Base-by-base conservation (phyloP, 1,139 yeast genomes). In the Suhomyces bokatorum region DNA sequence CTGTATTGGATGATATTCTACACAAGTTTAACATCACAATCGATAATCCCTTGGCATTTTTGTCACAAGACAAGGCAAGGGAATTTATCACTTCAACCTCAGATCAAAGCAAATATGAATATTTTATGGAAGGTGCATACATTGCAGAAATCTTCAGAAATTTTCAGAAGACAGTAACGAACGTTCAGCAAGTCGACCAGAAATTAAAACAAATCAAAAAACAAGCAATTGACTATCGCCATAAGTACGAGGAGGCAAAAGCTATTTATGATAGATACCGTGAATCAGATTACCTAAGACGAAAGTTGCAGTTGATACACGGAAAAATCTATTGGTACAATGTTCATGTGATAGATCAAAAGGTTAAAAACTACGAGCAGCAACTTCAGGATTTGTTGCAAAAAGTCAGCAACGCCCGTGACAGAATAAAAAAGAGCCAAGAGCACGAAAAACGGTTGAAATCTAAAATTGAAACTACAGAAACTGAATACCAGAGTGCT, bases 41-140 rank as follows among this genome's bases (percentile, higher is more conserved):
- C 16, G 95, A 86, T 55, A 95, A 95, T 57, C 98, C 98, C 7
- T 81, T 95, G 78, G 89, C 96, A 2, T 87, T 95, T 56, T 71
- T 95, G 42, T 88, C 96, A 0, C 99, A 95, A 62, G 98, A 95
- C 56, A 87, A 85, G 49, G 99, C 99, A 1, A 78, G 97, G 53
- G 87, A 93, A 20, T 93, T 95, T 59, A 69, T 95, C 45, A 85
- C 95, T 0, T 80, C 83, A 24, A 81, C 93, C 4, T 76, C 87
- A 2, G 87, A 87, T 46, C 73, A 73, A 36, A 82, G 80, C 40
- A 88, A 90, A 62, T 91, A 82, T 62, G 75, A 74, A 20, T 84
- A 80, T 56, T 88, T 89, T 60, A 85, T 87, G 88, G 78, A 79
- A 46, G 97, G 96, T 26, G 83, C 95, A 4, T 73, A 83, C 53